These are phyloP conservation scores for Calonectria hawksworthii DNA, from an alignment of 2,329 filamentous ascomycete species.

Conservation along the genomic window DNA sequence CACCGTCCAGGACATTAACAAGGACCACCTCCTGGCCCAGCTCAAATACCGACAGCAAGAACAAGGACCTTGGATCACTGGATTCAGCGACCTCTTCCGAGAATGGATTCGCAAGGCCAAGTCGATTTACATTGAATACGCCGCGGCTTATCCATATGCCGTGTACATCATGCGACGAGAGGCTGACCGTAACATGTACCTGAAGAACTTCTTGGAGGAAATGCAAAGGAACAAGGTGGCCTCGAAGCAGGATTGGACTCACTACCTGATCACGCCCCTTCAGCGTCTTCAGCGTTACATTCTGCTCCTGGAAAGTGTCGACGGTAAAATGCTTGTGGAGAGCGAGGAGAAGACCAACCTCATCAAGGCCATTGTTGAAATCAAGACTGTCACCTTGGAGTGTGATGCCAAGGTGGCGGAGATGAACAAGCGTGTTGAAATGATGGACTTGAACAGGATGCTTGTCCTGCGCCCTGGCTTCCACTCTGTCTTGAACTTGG, in stretches of 20 bases:
- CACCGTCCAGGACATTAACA: conserved; percentile 89
- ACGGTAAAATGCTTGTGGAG: conserved; percentile 86
- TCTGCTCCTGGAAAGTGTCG: conserved; percentile 84
- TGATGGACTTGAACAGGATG: conserved; percentile 87
- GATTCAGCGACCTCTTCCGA: conserved; percentile 96
- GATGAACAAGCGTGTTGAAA: conserved; percentile 89
- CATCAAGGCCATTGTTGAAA: conserved; percentile 88
- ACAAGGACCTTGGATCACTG: conserved; percentile 93
- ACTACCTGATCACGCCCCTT: conserved; percentile 93
- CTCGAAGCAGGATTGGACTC: conserved; percentile 91
- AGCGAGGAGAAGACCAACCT: conserved; percentile 92
- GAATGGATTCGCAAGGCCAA: conserved; percentile 98
- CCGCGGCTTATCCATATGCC: conserved; percentile 87
- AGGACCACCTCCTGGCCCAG: conserved; percentile 91
- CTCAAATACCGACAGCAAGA: conserved; percentile 97
- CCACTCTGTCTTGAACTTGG: conserved; percentile 89
- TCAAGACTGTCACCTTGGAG: conserved; percentile 88
- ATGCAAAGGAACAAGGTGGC: conserved; percentile 84
- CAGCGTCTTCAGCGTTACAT: conserved; percentile 92
- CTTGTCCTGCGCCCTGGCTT: conserved; percentile 89
- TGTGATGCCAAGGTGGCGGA: conserved; percentile 95
- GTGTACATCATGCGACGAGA: conserved; percentile 88
- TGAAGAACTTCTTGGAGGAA: conserved; percentile 87
- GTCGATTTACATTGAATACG: conserved; percentile 91
- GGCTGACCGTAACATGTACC: conserved; percentile 85